These are phyloP conservation scores for Alternaria tenuissima DNA, from an alignment of 2,329 filamentous ascomycete genomes.

Conservation along the genomic window DNA sequence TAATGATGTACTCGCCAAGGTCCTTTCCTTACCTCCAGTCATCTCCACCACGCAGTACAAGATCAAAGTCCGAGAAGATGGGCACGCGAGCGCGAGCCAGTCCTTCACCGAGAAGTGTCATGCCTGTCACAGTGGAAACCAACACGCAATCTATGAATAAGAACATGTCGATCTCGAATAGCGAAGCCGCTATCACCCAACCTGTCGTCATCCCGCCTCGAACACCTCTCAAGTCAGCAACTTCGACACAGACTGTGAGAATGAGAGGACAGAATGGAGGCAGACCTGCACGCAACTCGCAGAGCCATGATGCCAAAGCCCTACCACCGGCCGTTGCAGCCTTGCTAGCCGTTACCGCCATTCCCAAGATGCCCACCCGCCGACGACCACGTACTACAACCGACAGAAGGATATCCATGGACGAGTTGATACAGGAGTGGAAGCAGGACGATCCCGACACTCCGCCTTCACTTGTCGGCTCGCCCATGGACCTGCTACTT, in stretches of 20 bases:
- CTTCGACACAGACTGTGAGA: conserved; percentile 44
- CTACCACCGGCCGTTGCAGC: conserved; percentile 65
- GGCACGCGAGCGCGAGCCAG: conserved; percentile 35
- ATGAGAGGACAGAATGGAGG: conserved; percentile 42
- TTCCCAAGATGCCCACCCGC: conserved; percentile 60
- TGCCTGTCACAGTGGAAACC: conserved; percentile 17
- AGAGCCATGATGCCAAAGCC: conserved; percentile 53
- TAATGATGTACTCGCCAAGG: conserved; percentile 57
- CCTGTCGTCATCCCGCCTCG: conserved; percentile 55
- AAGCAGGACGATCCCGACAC: conserved; percentile 56
- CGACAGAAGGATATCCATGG: conserved; percentile 61
- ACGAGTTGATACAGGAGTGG: conserved; percentile 64
- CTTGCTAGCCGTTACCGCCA: conserved; percentile 66
- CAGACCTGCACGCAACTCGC: conserved; percentile 35
- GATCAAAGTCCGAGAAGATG: conserved; percentile 39
- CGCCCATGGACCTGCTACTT: conserved; percentile 63
- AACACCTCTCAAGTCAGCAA: conserved; percentile 38
- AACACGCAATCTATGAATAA: conserved; percentile 18
- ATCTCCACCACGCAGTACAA: conserved; percentile 36
- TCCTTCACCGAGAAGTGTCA: conserved; percentile 25
- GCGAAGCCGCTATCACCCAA: conserved; percentile 34
- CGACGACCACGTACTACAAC: conserved; percentile 52
- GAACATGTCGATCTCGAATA: conserved; percentile 11
- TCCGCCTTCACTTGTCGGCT: conserved; percentile 53
- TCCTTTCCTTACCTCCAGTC: conserved; percentile 53